Percentiles rank a stretch among this genome's conserved stretches.
Conservation (phyloP, 495 filamentous ascomycete species). For the Penicillium steckii region DNA sequence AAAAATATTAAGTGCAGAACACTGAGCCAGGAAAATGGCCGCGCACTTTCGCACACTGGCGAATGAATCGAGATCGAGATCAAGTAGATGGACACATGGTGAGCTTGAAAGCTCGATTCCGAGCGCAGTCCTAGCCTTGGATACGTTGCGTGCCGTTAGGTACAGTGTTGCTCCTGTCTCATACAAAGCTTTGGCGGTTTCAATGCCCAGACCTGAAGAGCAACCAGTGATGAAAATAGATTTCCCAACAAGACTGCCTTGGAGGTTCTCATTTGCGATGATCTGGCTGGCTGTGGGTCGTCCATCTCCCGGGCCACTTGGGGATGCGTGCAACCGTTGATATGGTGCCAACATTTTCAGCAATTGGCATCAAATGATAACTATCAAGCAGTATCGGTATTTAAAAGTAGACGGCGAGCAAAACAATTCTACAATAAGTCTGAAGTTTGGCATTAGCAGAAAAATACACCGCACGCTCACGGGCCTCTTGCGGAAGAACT, state of each 20-base stretch:
- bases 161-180: constrained; percentile 49
- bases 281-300: constrained; percentile 56
- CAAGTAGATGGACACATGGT: constrained; percentile 22
- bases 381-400: no score
- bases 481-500: no score
- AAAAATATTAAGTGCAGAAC: constrained; percentile 40
- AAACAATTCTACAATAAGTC: no score
- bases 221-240: constrained; percentile 49
- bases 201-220: constrained; percentile 50
- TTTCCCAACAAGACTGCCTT: constrained; percentile 36
- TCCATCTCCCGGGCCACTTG: constrained; percentile 53
- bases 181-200: constrained; percentile 45
- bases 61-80: constrained; percentile 45
- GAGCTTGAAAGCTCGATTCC: constrained; percentile 7
- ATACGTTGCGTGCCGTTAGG: constrained; percentile 36
- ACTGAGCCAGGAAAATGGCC: constrained; percentile 31
- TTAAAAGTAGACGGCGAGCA: no score
- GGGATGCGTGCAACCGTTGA: no score
- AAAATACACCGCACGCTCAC: no score
- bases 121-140: constrained; percentile 31
- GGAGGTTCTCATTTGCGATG: constrained; percentile 44
- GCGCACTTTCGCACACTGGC: constrained; percentile 40
- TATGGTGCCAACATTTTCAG: no score
- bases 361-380: no score
- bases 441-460: no score